phyloP scores from a whole-genome alignment of 2,329 filamentous ascomycete genomes.

The Cryoendolithus antarcticus region DNA sequence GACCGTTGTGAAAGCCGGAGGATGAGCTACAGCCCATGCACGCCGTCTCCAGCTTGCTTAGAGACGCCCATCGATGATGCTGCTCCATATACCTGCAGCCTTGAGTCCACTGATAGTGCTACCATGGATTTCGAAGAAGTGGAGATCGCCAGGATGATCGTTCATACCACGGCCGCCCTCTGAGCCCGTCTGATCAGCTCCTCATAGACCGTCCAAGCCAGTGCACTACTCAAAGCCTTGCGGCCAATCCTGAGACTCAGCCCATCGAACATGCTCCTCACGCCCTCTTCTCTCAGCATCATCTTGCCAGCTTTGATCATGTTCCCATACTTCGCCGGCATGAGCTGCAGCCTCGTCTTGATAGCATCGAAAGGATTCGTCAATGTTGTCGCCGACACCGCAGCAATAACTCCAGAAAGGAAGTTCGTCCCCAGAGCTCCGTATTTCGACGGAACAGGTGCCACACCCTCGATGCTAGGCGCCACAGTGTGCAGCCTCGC shows the following conservation, averaged over 20 bases:
- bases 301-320: conserved; percentile 62
- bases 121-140: neutral
- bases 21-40: too few relatives aligned
- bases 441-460: conserved; percentile 10
- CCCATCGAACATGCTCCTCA: conserved; percentile 72
- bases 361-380: conserved; percentile 96
- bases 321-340: conserved; percentile 71
- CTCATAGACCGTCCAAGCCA: conserved; percentile 96
- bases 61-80: too few relatives aligned
- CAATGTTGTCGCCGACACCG: conserved; percentile 68
- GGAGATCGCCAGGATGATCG: conserved; percentile 2
- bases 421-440: conserved; percentile 68
- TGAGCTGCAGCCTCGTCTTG: conserved; percentile 87
- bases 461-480: conserved; percentile 12
- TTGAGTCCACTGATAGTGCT: too few relatives aligned
- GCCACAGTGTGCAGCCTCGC: conserved; percentile 26
- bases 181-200: conserved; percentile 71
- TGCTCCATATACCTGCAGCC: too few relatives aligned
- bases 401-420: conserved; percentile 65
- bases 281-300: conserved; percentile 73
- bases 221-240: conserved; percentile 85
- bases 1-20: too few relatives aligned
- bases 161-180: conserved; percentile 11
- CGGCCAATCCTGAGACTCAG: conserved; percentile 74
- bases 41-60: too few relatives aligned